A percentile compares a stretch with the other conserved stretches of the same genome.
phyloP scores from a whole-genome alignment of 2,329 filamentous ascomycete species.

The Zymoseptoria crescenta region DNA sequence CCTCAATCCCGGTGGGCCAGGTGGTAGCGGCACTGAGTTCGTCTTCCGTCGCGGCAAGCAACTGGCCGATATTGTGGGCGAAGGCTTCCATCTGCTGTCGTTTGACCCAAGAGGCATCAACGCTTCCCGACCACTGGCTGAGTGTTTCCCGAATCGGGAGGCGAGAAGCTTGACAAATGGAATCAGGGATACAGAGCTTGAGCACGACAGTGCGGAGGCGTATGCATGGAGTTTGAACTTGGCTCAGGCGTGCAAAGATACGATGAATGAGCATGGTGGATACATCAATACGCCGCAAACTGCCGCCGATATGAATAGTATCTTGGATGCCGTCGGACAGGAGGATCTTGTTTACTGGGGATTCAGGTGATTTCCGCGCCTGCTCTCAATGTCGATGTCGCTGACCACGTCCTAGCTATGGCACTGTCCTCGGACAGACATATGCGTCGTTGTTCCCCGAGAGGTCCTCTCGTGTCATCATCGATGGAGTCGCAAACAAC shows the following conservation, averaged over 20 bases:
- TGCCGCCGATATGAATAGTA: constrained; percentile 20
- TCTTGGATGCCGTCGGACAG: constrained; percentile 17
- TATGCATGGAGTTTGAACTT: constrained; percentile 17
- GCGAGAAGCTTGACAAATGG: constrained; percentile 6
- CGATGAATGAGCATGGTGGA: constrained; percentile 14
- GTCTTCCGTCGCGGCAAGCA: constrained; percentile 17
- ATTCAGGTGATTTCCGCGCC: constrained; percentile 14
- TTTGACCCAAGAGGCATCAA: constrained; percentile 19
- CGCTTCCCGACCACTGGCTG: constrained; percentile 12
- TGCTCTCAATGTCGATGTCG: neutral
- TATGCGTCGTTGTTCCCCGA: constrained; percentile 41
- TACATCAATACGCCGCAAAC: constrained; percentile 20
- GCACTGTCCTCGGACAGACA: constrained; percentile 39
- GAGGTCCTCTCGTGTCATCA: constrained; percentile 35
- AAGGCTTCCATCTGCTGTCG: constrained; percentile 16
- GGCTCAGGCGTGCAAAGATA: constrained; percentile 15
- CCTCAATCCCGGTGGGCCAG: constrained; percentile 17
- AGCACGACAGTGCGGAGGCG: constrained; percentile 16
- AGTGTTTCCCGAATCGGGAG: constrained; percentile 14
- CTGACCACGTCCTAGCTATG: constrained; percentile 30
- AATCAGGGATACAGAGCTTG: constrained; percentile 8
- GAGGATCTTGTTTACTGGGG: constrained; percentile 34
- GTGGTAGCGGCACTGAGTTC: constrained; percentile 15
- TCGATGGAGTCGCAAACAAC: constrained; percentile 37
- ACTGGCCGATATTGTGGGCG: constrained; percentile 16